Evolutionary conservation across 192 early-diverging fungal genomes (phyloP).

Genomic region (Backusella circina): DNA sequence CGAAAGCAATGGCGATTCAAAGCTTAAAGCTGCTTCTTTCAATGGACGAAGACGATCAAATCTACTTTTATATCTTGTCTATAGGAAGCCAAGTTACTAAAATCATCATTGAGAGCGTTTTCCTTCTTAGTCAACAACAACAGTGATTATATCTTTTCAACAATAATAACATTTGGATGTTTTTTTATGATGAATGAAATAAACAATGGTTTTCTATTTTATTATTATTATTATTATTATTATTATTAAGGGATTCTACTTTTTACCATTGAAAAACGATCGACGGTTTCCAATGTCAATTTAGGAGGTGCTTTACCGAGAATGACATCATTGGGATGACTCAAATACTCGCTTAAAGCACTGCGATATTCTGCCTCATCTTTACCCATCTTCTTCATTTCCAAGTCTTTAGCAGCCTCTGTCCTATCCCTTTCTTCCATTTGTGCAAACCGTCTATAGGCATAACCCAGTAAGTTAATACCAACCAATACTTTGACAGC

Average conservation of each 20-base stretch:
- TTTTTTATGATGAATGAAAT: not conserved
- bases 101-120: not conserved
- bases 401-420: conserved; percentile 41
- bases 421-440: conserved; percentile 51
- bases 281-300: conserved; percentile 79
- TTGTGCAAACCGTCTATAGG: conserved; percentile 57
- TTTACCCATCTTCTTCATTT: conserved; percentile 36
- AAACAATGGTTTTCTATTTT: not conserved
- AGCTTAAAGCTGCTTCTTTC: not conserved
- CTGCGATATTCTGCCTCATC: conserved; percentile 37
- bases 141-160: not conserved
- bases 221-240: not conserved
- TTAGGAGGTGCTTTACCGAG: conserved; percentile 46
- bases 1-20: not conserved
- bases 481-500: conserved; percentile 76
- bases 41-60: not conserved
- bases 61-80: not conserved
- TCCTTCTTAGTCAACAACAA: not conserved
- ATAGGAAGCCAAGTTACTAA: not conserved
- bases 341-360: conserved; percentile 20
- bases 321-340: conserved; percentile 36
- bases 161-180: no score
- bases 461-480: conserved; percentile 69
- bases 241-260: conserved; percentile 75
- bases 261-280: conserved; percentile 88